Percentiles rank a stretch among this genome's conserved stretches.
Evolutionary conservation across 345 rosid species (phyloP).

Genomic region (Aquilaria sinensis): DNA sequence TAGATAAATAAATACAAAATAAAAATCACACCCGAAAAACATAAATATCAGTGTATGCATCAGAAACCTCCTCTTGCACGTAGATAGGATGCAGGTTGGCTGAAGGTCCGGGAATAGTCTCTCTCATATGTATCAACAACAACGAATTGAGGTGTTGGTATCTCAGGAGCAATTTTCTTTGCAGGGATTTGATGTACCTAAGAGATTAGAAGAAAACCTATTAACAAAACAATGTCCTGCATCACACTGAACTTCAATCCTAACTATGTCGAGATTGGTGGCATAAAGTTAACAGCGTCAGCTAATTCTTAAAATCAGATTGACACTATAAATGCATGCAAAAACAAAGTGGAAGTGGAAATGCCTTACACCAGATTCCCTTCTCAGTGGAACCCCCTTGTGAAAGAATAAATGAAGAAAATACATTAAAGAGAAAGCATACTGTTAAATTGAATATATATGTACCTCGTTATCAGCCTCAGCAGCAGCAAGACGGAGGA

Average conservation of each 20-base stretch:
- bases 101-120: constrained; percentile 74
- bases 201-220: background rate
- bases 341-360: no score
- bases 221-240: background rate
- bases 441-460: background rate
- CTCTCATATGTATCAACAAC: constrained; percentile 87
- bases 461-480: constrained; percentile 55
- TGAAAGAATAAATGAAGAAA: background rate
- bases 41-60: background rate
- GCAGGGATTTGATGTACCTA: constrained; percentile 51
- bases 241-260: no score
- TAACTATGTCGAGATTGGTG: no score
- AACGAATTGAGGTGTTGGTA: constrained; percentile 89
- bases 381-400: background rate
- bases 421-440: background rate
- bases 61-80: constrained; percentile 94
- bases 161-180: constrained; percentile 76
- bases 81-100: constrained; percentile 76
- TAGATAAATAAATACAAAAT: constrained; percentile 2
- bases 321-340: no score
- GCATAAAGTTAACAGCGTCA: no score
- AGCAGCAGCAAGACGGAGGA: constrained; percentile 46
- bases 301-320: no score
- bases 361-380: no score
- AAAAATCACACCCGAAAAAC: background rate